Evolutionary conservation across 345 rosid genomes (phyloP).

Genomic region (Conringia planisiliqua): DNA sequence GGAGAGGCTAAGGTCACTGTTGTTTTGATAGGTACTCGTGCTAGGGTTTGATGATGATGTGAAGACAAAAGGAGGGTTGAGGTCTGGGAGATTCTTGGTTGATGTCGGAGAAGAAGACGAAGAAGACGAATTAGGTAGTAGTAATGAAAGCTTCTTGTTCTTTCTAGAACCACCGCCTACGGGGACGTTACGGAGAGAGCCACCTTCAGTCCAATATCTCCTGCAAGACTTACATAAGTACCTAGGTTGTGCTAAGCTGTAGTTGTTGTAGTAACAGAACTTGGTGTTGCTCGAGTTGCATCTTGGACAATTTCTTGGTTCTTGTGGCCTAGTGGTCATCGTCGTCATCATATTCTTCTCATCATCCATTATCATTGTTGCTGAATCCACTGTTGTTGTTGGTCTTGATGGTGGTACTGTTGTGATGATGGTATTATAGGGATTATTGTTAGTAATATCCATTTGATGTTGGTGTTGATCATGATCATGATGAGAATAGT

Average conservation of each 20-base stretch:
- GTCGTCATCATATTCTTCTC: slow-evolving; percentile 24
- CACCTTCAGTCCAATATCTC: slow-evolving; percentile 39
- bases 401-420: slow-evolving; percentile 8
- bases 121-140: slow-evolving; percentile 18
- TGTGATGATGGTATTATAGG: slow-evolving; percentile 17
- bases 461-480: slow-evolving; percentile 27
- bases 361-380: slow-evolving; percentile 25
- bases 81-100: slow-evolving; percentile 32
- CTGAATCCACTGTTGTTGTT: slow-evolving; percentile 15
- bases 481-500: slow-evolving; percentile 16
- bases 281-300: slow-evolving; percentile 39
- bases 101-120: slow-evolving; percentile 8
- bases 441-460: slow-evolving; percentile 12
- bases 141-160: slow-evolving; percentile 31
- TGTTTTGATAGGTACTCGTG: slow-evolving; percentile 2
- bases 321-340: slow-evolving; percentile 27
- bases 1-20: slow-evolving; percentile 26
- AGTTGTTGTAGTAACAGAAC: slow-evolving; percentile 38
- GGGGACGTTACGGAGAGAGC: slow-evolving; percentile 37
- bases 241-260: slow-evolving; percentile 37
- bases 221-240: slow-evolving; percentile 36
- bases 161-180: slow-evolving; percentile 37
- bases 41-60: slow-evolving; percentile 33
- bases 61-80: slow-evolving; percentile 33
- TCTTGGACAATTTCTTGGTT: slow-evolving; percentile 36